These are phyloP conservation scores for Helicostylum pulchrum DNA, from an alignment of 192 early-diverging fungal species.

Conservation along the genomic window DNA sequence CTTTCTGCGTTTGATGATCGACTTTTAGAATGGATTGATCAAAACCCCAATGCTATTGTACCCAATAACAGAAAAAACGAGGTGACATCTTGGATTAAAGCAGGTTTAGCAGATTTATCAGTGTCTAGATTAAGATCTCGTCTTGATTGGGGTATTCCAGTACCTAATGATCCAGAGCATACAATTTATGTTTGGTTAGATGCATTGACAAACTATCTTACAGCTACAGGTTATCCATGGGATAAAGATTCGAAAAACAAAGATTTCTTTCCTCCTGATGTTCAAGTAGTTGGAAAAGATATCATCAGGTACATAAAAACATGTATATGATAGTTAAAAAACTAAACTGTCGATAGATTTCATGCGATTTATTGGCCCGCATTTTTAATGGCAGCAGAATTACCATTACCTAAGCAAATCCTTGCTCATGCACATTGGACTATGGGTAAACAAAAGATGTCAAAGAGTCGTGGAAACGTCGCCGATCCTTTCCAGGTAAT, in stretches of 20 bases:
- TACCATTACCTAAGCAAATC: constrained; percentile 76
- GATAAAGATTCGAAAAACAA: constrained; percentile 13
- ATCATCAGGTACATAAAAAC: constrained; percentile 71
- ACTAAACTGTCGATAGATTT: too few relatives aligned
- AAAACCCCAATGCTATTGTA: constrained; percentile 65
- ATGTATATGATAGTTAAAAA: not conserved
- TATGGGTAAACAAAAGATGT: constrained; percentile 88
- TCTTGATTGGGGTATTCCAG: constrained; percentile 87
- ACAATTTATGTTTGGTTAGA: constrained; percentile 98
- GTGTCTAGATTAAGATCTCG: constrained; percentile 79
- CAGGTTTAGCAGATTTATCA: constrained; percentile 72
- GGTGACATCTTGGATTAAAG: constrained; percentile 57
- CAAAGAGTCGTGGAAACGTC: constrained; percentile 91
- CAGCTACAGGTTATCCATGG: constrained; percentile 85
- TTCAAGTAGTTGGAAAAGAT: constrained; percentile 94
- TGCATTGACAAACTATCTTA: constrained; percentile 90
- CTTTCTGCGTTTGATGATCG: constrained; percentile 60
- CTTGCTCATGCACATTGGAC: constrained; percentile 96
- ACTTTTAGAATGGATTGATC: constrained; percentile 68
- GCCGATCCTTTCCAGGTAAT: constrained; percentile 79
- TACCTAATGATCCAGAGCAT: constrained; percentile 83
- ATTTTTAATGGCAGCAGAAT: constrained; percentile 83
- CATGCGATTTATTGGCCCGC: constrained; percentile 98
- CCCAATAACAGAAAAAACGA: constrained; percentile 64
- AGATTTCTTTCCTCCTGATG: constrained; percentile 62